Evolutionary conservation across 2,329 filamentous ascomycete genomes (phyloP).

Genomic region (Podosphaera leucotricha): DNA sequence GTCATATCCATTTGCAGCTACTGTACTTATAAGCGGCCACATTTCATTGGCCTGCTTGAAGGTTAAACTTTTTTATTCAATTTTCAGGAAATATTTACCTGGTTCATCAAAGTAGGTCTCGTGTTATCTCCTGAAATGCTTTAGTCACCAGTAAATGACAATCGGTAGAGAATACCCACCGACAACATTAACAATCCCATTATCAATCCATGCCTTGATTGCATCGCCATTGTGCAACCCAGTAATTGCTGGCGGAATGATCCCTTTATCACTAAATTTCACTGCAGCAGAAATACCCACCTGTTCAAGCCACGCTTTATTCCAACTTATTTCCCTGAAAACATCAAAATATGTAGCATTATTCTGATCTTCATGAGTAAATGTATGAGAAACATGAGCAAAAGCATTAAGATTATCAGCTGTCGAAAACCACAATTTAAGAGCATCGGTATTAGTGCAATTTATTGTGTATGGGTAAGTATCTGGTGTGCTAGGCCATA

Average conservation of each 20-base stretch:
- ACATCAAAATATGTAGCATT: conserved; percentile 35
- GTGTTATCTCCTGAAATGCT: conserved; percentile 26
- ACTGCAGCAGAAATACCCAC: conserved; percentile 23
- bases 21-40: conserved; percentile 30
- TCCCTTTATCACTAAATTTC: conserved; percentile 26
- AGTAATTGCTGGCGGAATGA: conserved; percentile 39
- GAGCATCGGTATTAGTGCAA: conserved; percentile 25
- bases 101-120: conserved; percentile 27
- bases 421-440: conserved; percentile 27
- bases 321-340: conserved; percentile 32
- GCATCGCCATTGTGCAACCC: conserved; percentile 39
- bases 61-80: background rate
- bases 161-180: conserved; percentile 15
- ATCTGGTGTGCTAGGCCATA: conserved; percentile 20
- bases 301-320: conserved; percentile 32
- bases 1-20: conserved; percentile 27
- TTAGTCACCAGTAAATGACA: background rate
- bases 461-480: conserved; percentile 9
- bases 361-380: conserved; percentile 32
- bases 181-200: conserved; percentile 33
- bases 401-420: conserved; percentile 26
- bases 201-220: conserved; percentile 31
- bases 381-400: conserved; percentile 35
- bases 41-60: conserved; percentile 15
- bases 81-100: background rate